A percentile compares a stretch with the other conserved stretches of the same genome.
Evolutionary conservation across 2,329 filamentous ascomycete species (phyloP).

Genomic region (Coleophoma cylindrospora): DNA sequence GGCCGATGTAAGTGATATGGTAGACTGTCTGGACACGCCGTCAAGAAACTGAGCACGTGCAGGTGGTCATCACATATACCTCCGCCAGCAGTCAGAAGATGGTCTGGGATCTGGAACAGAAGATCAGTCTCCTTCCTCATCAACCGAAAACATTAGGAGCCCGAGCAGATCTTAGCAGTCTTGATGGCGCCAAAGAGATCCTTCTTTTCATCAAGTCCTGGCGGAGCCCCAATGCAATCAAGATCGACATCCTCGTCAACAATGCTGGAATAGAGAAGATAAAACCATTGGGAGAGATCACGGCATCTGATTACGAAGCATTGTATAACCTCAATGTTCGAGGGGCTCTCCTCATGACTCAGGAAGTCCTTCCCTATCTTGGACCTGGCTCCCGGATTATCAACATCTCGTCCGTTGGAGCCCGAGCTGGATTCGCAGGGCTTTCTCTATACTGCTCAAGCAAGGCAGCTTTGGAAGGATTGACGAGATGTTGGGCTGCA

Average conservation of each 20-base stretch:
- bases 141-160: conserved; percentile 54
- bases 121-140: conserved; percentile 37
- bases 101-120: not conserved
- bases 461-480: conserved; percentile 46
- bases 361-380: conserved; percentile 47
- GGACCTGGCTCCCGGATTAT: conserved; percentile 43
- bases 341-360: conserved; percentile 46
- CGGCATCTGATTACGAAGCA: conserved; percentile 42
- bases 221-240: not conserved
- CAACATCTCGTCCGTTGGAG: conserved; percentile 53
- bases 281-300: conserved; percentile 32
- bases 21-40: not conserved
- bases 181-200: conserved; percentile 52
- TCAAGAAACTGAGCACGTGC: not conserved
- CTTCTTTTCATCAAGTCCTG: conserved; percentile 42
- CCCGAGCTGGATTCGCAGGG: conserved; percentile 37
- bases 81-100: not conserved
- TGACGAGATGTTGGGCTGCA: conserved; percentile 8
- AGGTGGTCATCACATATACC: conserved; percentile 2
- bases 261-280: conserved; percentile 10
- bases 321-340: conserved; percentile 55
- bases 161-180: conserved; percentile 63
- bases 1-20: conserved; percentile 7
- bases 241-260: conserved; percentile 26
- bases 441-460: conserved; percentile 48